These are phyloP conservation scores for Neocallimastix lanati DNA, from an alignment of 192 early-diverging fungal genomes.

Conservation along the genomic window DNA sequence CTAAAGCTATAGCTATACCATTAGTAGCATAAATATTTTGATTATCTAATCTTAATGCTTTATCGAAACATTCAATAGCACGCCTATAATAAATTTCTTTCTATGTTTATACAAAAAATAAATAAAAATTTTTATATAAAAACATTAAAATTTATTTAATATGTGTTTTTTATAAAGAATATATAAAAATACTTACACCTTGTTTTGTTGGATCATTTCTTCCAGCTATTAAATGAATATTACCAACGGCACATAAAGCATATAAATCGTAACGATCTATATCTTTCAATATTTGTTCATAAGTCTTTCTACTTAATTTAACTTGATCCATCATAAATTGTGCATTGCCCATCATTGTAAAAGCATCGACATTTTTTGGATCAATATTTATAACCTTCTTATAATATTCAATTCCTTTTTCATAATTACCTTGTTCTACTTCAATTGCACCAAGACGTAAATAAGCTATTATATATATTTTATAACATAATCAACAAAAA, in stretches of 20 bases:
- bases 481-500: too few relatives aligned
- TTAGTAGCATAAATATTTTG: slow-evolving; percentile 61
- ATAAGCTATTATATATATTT: slow-evolving; percentile 35
- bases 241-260: slow-evolving; percentile 60
- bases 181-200: not conserved
- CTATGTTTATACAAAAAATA: not conserved
- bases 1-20: slow-evolving; percentile 68
- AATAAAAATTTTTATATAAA: too few relatives aligned
- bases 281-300: slow-evolving; percentile 58
- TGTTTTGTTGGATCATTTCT: slow-evolving; percentile 2
- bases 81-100: slow-evolving; percentile 30
- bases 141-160: too few relatives aligned
- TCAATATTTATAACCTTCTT: slow-evolving; percentile 41
- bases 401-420: slow-evolving; percentile 41
- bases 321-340: slow-evolving; percentile 39
- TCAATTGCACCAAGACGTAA: slow-evolving; percentile 60
- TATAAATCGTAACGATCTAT: slow-evolving; percentile 61
- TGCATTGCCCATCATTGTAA: slow-evolving; percentile 54
- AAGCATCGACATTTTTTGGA: slow-evolving; percentile 35
- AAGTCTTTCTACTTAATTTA: slow-evolving; percentile 46
- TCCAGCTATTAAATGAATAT: slow-evolving; percentile 53
- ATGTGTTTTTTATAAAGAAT: too few relatives aligned
- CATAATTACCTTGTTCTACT: slow-evolving; percentile 20
- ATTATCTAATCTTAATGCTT: slow-evolving; percentile 45
- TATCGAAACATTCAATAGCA: slow-evolving; percentile 67